Base-by-base conservation (phyloP, 1,284 basidiomycete species). In the Spongiforma sp. region DNA sequence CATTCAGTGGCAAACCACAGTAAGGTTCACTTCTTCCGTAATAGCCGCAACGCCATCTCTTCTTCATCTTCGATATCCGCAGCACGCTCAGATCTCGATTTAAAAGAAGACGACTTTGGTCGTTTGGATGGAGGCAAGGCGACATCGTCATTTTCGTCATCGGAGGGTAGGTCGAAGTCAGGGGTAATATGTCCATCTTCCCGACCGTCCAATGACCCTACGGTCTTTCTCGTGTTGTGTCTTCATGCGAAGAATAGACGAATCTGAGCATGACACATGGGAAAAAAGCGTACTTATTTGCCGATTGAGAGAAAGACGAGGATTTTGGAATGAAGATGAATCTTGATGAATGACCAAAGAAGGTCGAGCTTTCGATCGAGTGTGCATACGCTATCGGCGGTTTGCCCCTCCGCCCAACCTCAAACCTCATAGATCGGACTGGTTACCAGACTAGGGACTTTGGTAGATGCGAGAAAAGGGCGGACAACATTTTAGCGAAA, bases 241-340 rank as follows among this genome's bases (percentile, higher is more conserved):
- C 69, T 76, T 65, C 57, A 69, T n/a, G n/a, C n/a, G n/a, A n/a
- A n/a, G n/a, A 65, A 64, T 19, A 57, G 59, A 62, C 14, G 56
- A 60, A 9, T 28, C 19, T 33, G 21, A 21, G 3, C 63, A 7
- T 66, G 52, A 68, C 39, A 32, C n/a, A n/a, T 30, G 41, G 39
- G 48, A 37, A 28, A 9, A 78, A 98, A 99, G 34, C 96, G 93
- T 53, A 98, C 95, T 80, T 99, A 97, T 78, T 99, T 99, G 77
- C 96, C 95, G 65, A 90, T 93, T 34, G 95, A 98, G 74, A 99
- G 85, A 80, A 99, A 99, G 10, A 99, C 94, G 59, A 99, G 90
- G 6, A 89, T 88, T 80, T 99, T 99, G 75, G 86, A 89, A 76
- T 96, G 94, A 14, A 98, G 84, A 75, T 99, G 98, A 12, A 90